Base-by-base conservation (phyloP, 345 rosid species). In the Linum usitatissimum region DNA sequence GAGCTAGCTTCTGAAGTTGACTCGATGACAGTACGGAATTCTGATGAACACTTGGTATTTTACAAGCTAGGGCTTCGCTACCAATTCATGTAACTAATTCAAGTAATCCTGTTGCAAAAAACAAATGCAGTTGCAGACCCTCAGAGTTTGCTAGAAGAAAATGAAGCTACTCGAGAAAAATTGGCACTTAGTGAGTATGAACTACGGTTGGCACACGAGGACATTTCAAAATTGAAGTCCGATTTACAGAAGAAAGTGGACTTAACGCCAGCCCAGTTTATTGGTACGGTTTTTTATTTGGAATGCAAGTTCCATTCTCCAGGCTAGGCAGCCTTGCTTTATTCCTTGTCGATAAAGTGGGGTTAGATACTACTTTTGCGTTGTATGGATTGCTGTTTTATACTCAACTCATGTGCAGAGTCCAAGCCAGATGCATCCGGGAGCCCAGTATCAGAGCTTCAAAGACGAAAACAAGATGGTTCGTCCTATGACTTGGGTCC, bases 181-280 rank as follows among this genome's bases (percentile, higher is more conserved):
- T 65, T 92, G 66, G 91, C 96, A 60, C 76, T 92, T 51, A 79
- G 85, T 63, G 91, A 89, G 66, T 92, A 89, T 57, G 96, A 89
- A 70, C 79, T 92, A 61, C 95, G 98, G 61, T 79, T 92, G 67
- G 93, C 94, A 2, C 81, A 89, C 75, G 98, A 92, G 83, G 98
- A 92, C 75, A 74, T 81, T 77, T 61, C 79, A 53, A 87, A 82
- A 72, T 79, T 87, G 70, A 84, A 89, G 76, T 59, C 77, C 31
- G 96, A 92, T 17, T 79, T 88, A 70, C 79, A 78, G 74, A 84
- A 78, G 88, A 85, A 83, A 71, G 68, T 79, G 56, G 87, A 81
- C 61, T 62, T 55, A 28, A 68, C 77, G 6, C 74, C 45, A 61
- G 75, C 72, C 45, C 79, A 83, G 62, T 70, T 67, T 36, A 69